Percentiles rank a stretch among this genome's conserved stretches.
These are phyloP conservation scores for Boletus pseudopeckii DNA, from an alignment of 768 basidiomycete species.

Conservation along the genomic window DNA sequence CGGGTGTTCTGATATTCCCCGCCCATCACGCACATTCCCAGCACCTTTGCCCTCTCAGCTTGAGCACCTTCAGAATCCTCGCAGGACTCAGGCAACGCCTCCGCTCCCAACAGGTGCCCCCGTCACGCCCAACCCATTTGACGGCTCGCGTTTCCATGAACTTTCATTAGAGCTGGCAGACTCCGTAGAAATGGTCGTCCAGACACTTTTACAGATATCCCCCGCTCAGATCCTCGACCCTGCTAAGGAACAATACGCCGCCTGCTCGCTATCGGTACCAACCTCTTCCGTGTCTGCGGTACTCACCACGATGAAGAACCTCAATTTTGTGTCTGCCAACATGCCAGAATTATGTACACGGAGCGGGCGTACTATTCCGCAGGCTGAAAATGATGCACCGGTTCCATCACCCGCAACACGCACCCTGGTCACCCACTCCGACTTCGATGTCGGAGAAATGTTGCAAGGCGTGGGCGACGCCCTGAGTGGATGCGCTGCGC, in stretches of 20 bases:
- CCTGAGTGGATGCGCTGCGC: constrained; percentile 77
- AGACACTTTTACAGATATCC: constrained; percentile 86
- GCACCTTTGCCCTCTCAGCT: constrained; percentile 79
- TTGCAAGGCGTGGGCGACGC: constrained; percentile 88
- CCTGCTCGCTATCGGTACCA: constrained; percentile 83
- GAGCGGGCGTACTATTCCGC: constrained; percentile 13
- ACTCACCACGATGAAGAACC: constrained; percentile 87
- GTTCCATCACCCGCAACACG: constrained; percentile 20
- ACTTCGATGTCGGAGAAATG: constrained; percentile 91
- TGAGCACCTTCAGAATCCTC: constrained; percentile 70
- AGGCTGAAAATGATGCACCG: constrained; percentile 14
- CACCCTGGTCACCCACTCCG: constrained; percentile 35
- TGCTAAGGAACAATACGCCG: constrained; percentile 91
- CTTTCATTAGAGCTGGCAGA: constrained; percentile 88
- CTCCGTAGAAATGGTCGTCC: constrained; percentile 84
- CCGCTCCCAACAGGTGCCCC: constrained; percentile 14
- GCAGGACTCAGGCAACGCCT: constrained; percentile 29
- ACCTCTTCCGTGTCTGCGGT: constrained; percentile 85
- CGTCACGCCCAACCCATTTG: constrained; percentile 18
- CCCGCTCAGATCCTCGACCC: constrained; percentile 88
- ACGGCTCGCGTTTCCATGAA: constrained; percentile 49
- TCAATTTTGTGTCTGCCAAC: constrained; percentile 92
- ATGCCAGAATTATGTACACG: constrained; percentile 44
- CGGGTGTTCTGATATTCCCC: constrained; percentile 38
- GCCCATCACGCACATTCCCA: constrained; percentile 74